Evolutionary conservation across 2,329 filamentous ascomycete species (phyloP), one percentile per base, ranked within the genome.

Genomic region (Microdochium paspali): DNA sequence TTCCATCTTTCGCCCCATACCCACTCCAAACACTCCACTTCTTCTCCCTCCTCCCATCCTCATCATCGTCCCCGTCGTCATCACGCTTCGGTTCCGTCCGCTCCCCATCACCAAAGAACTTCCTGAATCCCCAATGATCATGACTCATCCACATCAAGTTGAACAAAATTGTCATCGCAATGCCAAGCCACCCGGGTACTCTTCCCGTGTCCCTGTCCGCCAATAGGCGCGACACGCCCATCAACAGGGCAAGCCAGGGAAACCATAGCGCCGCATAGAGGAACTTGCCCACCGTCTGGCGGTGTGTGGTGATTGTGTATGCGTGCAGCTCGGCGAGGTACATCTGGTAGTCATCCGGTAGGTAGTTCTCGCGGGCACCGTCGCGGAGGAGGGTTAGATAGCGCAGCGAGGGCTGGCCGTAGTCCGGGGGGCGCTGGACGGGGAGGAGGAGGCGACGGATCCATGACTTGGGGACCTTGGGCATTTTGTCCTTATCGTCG

Each of bases 31-130:
- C 23, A 45, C 18, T 51, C 54, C 4, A 54, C 52, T 3, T 56
- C 54, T 0, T 57, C 54, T 2, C 53, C 51, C 21, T 53, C 49
- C 44, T 55, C 48, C 6, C 35, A 7, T 20, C 42, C 6, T 12
- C 32, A n/a, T 18, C 32, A 40, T 18, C 42, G 26, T 18, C 42
- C 23, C 42, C 6, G 20, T 25, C 42, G 15, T 18, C 20, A 13
- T 20, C 42, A 10, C 10, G 23, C 10, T 6, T 13, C 10, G 6
- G 18, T 26, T 64, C 53, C 3, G 80, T 83, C 56, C 76, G 78
- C 72, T 97, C 91, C 0, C 93, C 93, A 60, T 97, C 87, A 1
- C 91, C 91, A 71, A 94, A 96, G 0, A 84, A 35, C 1, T 66
- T 68, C 62, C 80, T 83, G 54, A 85, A 84, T 18, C 79, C 59